A percentile compares a stretch with the other conserved stretches of the same genome.
These are phyloP conservation scores for Neonectria hederae DNA, from an alignment of 2,329 filamentous ascomycete species.

Conservation along the genomic window DNA sequence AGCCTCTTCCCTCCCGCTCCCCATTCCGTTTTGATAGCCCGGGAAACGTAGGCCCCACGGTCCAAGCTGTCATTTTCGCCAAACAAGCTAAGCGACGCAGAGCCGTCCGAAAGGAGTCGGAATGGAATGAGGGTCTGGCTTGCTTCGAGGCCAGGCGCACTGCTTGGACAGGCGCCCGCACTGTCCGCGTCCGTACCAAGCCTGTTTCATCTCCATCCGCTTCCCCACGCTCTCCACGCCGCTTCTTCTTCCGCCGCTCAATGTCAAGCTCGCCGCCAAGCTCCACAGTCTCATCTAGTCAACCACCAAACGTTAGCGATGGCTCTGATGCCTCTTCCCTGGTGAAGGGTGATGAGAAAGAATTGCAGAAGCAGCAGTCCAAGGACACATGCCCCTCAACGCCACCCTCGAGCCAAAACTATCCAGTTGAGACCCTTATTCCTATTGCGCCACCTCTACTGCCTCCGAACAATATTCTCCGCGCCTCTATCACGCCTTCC, in stretches of 20 bases:
- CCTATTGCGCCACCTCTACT: slow-evolving; percentile 79
- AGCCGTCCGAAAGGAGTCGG: slow-evolving; percentile 69
- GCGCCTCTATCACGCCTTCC: slow-evolving; percentile 76
- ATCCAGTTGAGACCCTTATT: slow-evolving; percentile 70
- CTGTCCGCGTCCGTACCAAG: slow-evolving; percentile 63
- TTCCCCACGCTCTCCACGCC: slow-evolving; percentile 57
- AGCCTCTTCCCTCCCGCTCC: slow-evolving; percentile 49
- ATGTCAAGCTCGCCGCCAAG: slow-evolving; percentile 52
- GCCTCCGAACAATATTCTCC: slow-evolving; percentile 77
- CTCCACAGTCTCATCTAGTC: slow-evolving; percentile 36
- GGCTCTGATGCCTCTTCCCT: slow-evolving; percentile 54
- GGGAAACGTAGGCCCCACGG: slow-evolving; percentile 55
- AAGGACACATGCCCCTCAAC: slow-evolving; percentile 48
- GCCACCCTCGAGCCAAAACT: slow-evolving; percentile 37
- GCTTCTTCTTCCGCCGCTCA: slow-evolving; percentile 61
- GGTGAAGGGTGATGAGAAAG: slow-evolving; percentile 49
- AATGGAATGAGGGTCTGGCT: slow-evolving; percentile 84
- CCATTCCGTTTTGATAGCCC: slow-evolving; percentile 63
- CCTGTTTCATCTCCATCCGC: slow-evolving; percentile 52
- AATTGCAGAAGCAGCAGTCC: slow-evolving; percentile 45
- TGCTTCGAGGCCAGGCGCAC: slow-evolving; percentile 81
- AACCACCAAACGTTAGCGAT: slow-evolving; percentile 42
- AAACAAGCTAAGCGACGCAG: slow-evolving; percentile 66
- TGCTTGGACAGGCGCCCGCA: slow-evolving; percentile 84
- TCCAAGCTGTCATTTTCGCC: slow-evolving; percentile 55